These are phyloP conservation scores for Galerina marginata DNA, from an alignment of 768 basidiomycete genomes.

Conservation along the genomic window DNA sequence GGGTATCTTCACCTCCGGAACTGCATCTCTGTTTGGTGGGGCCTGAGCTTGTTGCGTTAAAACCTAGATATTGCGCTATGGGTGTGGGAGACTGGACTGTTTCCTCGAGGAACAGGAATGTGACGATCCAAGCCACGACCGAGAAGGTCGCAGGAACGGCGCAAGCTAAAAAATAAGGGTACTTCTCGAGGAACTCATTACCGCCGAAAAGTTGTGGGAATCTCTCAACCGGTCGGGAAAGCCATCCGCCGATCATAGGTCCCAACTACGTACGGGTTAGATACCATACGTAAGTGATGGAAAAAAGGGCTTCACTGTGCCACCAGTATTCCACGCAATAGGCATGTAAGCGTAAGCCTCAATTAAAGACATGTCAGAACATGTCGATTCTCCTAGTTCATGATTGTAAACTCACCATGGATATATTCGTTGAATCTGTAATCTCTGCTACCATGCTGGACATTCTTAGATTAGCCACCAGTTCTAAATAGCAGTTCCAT, in stretches of 20 bases:
- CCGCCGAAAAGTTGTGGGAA: slow-evolving; percentile 49
- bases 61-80: too few relatives aligned
- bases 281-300: too few relatives aligned
- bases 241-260: slow-evolving; percentile 56
- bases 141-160: slow-evolving; percentile 57
- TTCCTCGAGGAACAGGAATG: slow-evolving; percentile 1
- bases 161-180: slow-evolving; percentile 68
- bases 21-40: too few relatives aligned
- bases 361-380: too few relatives aligned
- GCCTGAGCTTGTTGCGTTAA: too few relatives aligned
- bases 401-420: not conserved
- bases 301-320: slow-evolving; percentile 28
- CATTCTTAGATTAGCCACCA: not conserved
- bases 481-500: not conserved
- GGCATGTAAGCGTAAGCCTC: slow-evolving; percentile 70
- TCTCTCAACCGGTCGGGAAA: slow-evolving; percentile 52
- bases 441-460: slow-evolving; percentile 70
- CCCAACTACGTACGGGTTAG: slow-evolving; percentile 19
- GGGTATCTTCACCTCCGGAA: too few relatives aligned
- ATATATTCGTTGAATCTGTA: slow-evolving; percentile 64
- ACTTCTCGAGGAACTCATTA: slow-evolving; percentile 45
- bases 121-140: slow-evolving; percentile 9
- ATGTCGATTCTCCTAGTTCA: too few relatives aligned
- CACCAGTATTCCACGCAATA: slow-evolving; percentile 44
- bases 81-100: slow-evolving; percentile 18